Evolutionary conservation across 352 stramenopile species (phyloP).

Genomic region (Phytophthora cajani): DNA sequence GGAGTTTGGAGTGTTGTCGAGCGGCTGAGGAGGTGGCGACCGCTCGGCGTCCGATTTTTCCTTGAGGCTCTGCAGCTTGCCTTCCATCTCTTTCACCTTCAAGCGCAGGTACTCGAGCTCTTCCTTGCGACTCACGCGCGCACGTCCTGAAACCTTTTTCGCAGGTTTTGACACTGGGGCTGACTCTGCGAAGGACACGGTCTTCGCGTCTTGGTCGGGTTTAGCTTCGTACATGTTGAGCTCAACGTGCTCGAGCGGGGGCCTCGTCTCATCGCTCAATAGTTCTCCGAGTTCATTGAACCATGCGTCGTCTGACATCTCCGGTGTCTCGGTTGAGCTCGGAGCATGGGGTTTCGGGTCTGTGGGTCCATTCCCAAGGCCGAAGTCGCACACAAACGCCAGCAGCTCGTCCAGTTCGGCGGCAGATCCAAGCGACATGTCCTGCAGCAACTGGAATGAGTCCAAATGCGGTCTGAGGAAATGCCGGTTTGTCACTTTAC

Average conservation of each 20-base stretch:
- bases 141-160: constrained; percentile 3
- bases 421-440: constrained; percentile 1
- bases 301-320: constrained; percentile 12
- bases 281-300: constrained; percentile 11
- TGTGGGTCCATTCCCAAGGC: not conserved
- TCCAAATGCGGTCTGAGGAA: not conserved
- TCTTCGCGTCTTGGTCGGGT: not conserved
- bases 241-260: not conserved
- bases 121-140: constrained; percentile 25
- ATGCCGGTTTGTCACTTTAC: not conserved
- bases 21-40: not conserved
- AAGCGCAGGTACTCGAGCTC: constrained; percentile 35
- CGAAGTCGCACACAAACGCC: constrained; percentile 11
- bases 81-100: constrained; percentile 40
- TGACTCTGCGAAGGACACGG: not conserved
- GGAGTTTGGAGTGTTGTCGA: not conserved
- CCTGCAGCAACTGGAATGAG: not conserved
- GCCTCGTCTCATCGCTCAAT: constrained; percentile 12
- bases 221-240: not conserved
- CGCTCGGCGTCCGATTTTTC: constrained; percentile 4
- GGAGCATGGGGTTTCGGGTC: not conserved
- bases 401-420: constrained; percentile 24
- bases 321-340: not conserved
- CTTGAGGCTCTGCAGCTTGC: constrained; percentile 29
- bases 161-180: not conserved